phyloP scores from a whole-genome alignment of 2,329 filamentous ascomycete genomes.

The Neopestalotiopsis rosae region DNA sequence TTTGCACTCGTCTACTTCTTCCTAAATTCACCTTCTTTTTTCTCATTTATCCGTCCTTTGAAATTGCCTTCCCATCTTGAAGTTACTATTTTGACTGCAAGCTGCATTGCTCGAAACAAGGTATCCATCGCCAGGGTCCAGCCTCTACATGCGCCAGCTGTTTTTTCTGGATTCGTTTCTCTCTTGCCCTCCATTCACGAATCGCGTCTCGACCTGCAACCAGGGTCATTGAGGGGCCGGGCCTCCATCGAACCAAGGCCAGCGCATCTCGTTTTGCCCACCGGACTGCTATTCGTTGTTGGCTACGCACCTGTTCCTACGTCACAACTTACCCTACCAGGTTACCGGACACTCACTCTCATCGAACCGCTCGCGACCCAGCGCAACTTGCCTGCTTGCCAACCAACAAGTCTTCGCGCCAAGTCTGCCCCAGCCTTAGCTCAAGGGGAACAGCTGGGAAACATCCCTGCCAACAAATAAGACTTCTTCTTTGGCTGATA shows the following conservation, averaged over 20 bases:
- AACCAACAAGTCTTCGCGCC: background rate
- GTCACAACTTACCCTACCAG: slow-evolving; percentile 13
- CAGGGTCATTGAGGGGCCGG: slow-evolving; percentile 12
- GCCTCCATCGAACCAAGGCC: slow-evolving; percentile 10
- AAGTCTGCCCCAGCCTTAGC: background rate
- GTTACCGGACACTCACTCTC: background rate
- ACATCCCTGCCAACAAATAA: background rate
- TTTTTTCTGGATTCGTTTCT: slow-evolving; percentile 3
- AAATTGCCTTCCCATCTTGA: background rate
- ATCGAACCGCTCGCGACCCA: background rate
- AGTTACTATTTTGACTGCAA: background rate
- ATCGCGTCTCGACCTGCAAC: slow-evolving; percentile 5
- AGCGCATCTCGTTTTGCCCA: slow-evolving; percentile 7
- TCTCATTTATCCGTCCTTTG: background rate
- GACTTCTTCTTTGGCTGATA: background rate
- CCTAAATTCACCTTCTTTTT: too few species aligned
- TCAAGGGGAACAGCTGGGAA: background rate
- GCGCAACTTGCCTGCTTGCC: background rate
- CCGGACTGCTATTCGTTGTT: slow-evolving; percentile 13
- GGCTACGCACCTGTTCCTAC: slow-evolving; percentile 6
- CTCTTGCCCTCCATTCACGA: slow-evolving; percentile 12
- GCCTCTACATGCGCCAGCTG: background rate
- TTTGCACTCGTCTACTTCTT: too few species aligned
- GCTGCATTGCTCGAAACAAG: background rate
- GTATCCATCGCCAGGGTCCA: background rate